Conservation (phyloP, 192 early-diverging fungal species). For the Coemansia sp. region DNA sequence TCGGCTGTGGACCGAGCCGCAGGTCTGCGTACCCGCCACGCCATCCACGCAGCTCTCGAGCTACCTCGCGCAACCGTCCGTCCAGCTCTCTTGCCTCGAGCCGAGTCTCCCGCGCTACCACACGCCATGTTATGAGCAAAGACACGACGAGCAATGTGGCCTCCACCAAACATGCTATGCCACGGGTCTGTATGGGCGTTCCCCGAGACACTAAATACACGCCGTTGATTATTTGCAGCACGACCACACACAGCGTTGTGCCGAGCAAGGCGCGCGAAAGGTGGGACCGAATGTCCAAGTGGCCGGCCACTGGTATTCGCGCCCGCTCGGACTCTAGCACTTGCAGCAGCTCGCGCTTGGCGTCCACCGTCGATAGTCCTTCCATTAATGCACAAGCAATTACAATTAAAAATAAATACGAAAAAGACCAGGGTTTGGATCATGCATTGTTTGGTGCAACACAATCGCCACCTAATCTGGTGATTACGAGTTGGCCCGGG, state of each 20-base stretch:
- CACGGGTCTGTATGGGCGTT: conserved; percentile 28
- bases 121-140: conserved; percentile 7
- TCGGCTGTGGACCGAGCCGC: conserved; percentile 37
- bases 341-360: conserved; percentile 26
- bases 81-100: conserved; percentile 39
- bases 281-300: conserved; percentile 21
- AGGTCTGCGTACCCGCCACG: conserved; percentile 36
- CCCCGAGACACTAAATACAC: conserved; percentile 19
- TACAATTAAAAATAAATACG: neutral
- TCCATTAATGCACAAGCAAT: neutral
- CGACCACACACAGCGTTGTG: neutral
- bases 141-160: conserved; percentile 13
- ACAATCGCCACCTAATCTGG: neutral
- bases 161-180: conserved; percentile 32
- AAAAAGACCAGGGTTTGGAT: conserved; percentile 1
- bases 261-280: conserved; percentile 14
- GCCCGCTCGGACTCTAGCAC: conserved; percentile 20
- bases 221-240: conserved; percentile 27
- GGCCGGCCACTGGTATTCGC: conserved; percentile 24
- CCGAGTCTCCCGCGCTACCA: conserved; percentile 24
- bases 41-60: conserved; percentile 44
- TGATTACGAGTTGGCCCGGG: neutral
- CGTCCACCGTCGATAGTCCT: conserved; percentile 25
- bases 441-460: neutral
- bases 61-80: conserved; percentile 26